Conservation (phyloP, 23 red algal species). For the Pyropia haitanensis region DNA sequence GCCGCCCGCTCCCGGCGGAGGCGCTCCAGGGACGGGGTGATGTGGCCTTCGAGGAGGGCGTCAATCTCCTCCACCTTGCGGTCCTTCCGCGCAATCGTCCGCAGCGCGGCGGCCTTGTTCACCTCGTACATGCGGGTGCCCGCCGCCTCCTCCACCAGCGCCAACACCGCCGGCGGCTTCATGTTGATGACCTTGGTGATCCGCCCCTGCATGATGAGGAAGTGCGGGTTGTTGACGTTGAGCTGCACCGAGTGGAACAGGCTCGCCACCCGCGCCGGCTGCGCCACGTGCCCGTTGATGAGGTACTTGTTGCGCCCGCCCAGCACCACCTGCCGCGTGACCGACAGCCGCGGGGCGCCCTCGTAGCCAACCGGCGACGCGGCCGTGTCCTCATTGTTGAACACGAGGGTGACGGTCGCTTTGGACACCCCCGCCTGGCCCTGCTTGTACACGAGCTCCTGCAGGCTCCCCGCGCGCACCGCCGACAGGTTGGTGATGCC, state of each 20-base stretch:
- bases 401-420: slow-evolving; percentile 84
- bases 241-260: slow-evolving; percentile 96
- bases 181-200: slow-evolving; percentile 99
- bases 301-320: slow-evolving; percentile 96
- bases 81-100: slow-evolving; percentile 93
- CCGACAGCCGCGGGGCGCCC: slow-evolving; percentile 52
- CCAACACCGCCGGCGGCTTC: slow-evolving; percentile 87
- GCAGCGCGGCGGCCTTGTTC: slow-evolving; percentile 80
- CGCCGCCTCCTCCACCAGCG: slow-evolving; percentile 96
- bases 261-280: slow-evolving; percentile 77
- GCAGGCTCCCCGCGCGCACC: slow-evolving; percentile 75
- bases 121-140: slow-evolving; percentile 98
- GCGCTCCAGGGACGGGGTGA: slow-evolving; percentile 74
- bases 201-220: slow-evolving; percentile 99
- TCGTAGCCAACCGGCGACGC: slow-evolving; percentile 87
- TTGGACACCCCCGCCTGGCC: slow-evolving; percentile 83
- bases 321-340: slow-evolving; percentile 72
- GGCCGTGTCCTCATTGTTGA: slow-evolving; percentile 73
- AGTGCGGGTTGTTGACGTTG: slow-evolving; percentile 99
- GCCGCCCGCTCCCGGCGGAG: slow-evolving; percentile 72
- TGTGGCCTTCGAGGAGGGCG: slow-evolving; percentile 62
- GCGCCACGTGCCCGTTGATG: slow-evolving; percentile 89
- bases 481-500: slow-evolving; percentile 88
- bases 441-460: slow-evolving; percentile 96
- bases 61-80: slow-evolving; percentile 98